These are phyloP conservation scores for Populus davidiana DNA, from an alignment of 345 rosid genomes.

Conservation along the genomic window DNA sequence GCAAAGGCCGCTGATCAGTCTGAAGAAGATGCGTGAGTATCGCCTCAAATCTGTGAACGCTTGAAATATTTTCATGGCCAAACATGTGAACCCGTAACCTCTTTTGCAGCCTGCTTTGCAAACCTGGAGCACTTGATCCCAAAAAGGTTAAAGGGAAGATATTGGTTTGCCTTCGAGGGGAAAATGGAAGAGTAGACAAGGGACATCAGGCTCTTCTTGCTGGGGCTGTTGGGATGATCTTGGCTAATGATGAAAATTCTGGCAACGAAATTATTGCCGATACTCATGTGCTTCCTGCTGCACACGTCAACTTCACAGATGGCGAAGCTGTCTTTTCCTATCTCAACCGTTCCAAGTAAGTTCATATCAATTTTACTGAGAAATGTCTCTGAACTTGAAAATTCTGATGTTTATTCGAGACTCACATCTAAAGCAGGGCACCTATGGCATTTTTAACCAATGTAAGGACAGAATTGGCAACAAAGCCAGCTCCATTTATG, in stretches of 20 bases:
- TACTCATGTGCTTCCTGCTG: constrained; percentile 46
- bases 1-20: constrained; percentile 3
- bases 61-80: neutral
- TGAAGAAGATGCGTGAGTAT: constrained; percentile 19
- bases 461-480: neutral
- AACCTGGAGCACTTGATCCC: constrained; percentile 43
- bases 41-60: neutral
- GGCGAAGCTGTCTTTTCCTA: constrained; percentile 36
- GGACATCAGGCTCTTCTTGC: constrained; percentile 36
- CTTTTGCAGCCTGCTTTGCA: constrained; percentile 13
- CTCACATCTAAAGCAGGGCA: constrained; percentile 15
- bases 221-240: constrained; percentile 56
- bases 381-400: neutral
- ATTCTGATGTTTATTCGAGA: neutral
- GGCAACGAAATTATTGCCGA: constrained; percentile 34
- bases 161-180: constrained; percentile 41
- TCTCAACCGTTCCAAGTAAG: constrained; percentile 44
- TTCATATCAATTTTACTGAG: neutral
- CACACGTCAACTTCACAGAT: constrained; percentile 37
- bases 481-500: constrained; percentile 18
- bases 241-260: constrained; percentile 28
- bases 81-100: neutral
- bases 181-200: constrained; percentile 23
- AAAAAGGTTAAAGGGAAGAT: constrained; percentile 61
- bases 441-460: constrained; percentile 16